phyloP scores from a whole-genome alignment of 495 filamentous ascomycete genomes.

The Penicillium daleae region DNA sequence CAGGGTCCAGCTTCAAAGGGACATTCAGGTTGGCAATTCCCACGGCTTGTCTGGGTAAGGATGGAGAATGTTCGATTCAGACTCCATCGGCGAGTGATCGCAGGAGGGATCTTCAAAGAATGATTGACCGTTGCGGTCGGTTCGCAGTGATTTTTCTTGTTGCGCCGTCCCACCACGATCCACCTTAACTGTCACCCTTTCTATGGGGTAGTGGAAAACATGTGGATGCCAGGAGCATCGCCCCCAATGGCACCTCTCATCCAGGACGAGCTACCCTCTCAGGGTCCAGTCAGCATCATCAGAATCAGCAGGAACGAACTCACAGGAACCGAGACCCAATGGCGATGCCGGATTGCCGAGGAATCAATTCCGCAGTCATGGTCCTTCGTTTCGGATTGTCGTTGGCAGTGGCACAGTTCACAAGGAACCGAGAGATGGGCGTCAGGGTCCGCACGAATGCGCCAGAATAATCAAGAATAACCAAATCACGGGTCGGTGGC shows the following conservation, averaged over 20 bases:
- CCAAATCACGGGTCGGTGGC: slow-evolving; percentile 19
- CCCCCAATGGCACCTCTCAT: not conserved
- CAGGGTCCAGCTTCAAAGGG: not conserved
- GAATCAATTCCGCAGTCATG: slow-evolving; percentile 3
- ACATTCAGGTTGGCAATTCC: not conserved
- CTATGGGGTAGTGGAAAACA: slow-evolving; percentile 14
- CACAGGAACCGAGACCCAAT: not conserved
- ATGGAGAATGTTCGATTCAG: slow-evolving; percentile 1
- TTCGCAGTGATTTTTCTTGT: not conserved
- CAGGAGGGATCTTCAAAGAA: not conserved
- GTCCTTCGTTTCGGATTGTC: no score
- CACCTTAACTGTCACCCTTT: slow-evolving; percentile 21
- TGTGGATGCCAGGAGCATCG: not conserved
- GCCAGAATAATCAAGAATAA: not conserved
- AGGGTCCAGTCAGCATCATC: not conserved
- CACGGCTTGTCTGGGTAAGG: not conserved
- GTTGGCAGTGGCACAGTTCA: no score
- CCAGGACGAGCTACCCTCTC: no score
- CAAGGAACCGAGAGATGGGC: not conserved
- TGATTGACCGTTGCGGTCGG: not conserved
- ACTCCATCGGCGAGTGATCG: not conserved
- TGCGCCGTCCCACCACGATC: slow-evolving; percentile 1
- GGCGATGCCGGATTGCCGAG: not conserved
- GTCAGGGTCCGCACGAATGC: slow-evolving; percentile 13
- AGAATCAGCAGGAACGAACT: not conserved